phyloP scores from a whole-genome alignment of 139 green algal species.

The Haematococcus lacustris region DNA sequence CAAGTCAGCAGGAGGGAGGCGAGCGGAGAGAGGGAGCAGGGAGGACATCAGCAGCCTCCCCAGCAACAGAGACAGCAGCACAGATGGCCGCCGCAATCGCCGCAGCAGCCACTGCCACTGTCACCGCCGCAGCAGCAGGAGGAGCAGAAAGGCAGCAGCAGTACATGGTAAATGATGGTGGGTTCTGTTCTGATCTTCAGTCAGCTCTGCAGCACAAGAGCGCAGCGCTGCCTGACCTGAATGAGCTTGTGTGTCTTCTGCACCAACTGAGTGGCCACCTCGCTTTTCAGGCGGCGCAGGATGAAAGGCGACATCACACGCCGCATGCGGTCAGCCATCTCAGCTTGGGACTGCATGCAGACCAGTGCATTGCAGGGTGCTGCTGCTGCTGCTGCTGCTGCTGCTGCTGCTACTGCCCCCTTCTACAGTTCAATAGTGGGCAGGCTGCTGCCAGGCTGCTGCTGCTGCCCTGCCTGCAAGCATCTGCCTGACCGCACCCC shows the following conservation, averaged over 20 bases:
- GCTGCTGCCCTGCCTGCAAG: too few relatives aligned
- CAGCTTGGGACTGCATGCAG: slow-evolving; percentile 1
- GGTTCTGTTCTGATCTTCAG: background rate
- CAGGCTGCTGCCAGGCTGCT: background rate
- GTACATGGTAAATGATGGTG: background rate
- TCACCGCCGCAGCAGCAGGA: background rate
- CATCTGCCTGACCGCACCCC: too few relatives aligned
- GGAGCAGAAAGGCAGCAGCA: background rate
- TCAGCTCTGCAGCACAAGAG: background rate
- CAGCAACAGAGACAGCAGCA: background rate
- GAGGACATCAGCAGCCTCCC: background rate
- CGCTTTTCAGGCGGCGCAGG: slow-evolving; percentile 79
- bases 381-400: too few relatives aligned
- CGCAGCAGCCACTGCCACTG: background rate
- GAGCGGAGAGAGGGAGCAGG: too few relatives aligned
- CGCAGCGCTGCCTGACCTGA: slow-evolving; percentile 14
- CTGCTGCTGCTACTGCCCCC: background rate
- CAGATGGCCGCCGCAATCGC: background rate
- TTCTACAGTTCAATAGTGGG: background rate
- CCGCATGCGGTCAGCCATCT: slow-evolving; percentile 66
- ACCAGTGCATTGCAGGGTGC: too few relatives aligned
- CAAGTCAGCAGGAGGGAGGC: too few relatives aligned
- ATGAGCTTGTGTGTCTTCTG: slow-evolving; percentile 55
- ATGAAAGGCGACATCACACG: slow-evolving; percentile 82
- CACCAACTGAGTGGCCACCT: slow-evolving; percentile 80